Evolutionary conservation across 2,329 filamentous ascomycete genomes (phyloP).

Genomic region (Coniochaeta sp.): DNA sequence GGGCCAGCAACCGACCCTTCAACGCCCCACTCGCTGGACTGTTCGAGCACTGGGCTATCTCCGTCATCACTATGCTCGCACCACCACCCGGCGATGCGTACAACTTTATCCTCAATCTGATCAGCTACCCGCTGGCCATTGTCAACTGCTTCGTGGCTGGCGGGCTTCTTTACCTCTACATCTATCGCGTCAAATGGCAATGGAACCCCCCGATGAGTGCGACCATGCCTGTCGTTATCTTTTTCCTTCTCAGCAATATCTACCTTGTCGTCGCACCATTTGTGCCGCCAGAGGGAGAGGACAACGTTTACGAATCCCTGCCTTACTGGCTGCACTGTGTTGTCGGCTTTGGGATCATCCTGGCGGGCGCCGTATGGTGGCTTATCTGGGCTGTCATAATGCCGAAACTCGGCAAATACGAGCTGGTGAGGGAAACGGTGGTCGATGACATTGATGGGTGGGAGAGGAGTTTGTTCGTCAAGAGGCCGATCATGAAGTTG

Average conservation of each 20-base stretch:
- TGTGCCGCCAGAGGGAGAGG: slow-evolving; percentile 41
- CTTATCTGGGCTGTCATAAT: slow-evolving; percentile 45
- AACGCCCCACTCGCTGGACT: slow-evolving; percentile 55
- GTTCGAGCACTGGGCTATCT: slow-evolving; percentile 58
- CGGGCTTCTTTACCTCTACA: slow-evolving; percentile 47
- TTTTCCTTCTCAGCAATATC: slow-evolving; percentile 55
- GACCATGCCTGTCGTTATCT: slow-evolving; percentile 44
- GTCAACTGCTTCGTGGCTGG: slow-evolving; percentile 48
- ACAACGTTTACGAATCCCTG: slow-evolving; percentile 45
- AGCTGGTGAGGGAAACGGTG: slow-evolving; percentile 46
- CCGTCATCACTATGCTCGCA: slow-evolving; percentile 58
- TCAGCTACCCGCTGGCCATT: slow-evolving; percentile 56
- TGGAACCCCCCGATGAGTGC: slow-evolving; percentile 51
- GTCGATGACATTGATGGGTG: slow-evolving; percentile 55
- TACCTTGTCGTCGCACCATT: slow-evolving; percentile 56
- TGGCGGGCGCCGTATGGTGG: slow-evolving; percentile 48
- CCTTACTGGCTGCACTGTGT: slow-evolving; percentile 54
- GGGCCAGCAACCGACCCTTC: slow-evolving; percentile 57
- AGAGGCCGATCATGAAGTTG: slow-evolving; percentile 31
- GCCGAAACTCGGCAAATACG: slow-evolving; percentile 45
- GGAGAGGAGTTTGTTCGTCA: slow-evolving; percentile 49
- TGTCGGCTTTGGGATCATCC: slow-evolving; percentile 47
- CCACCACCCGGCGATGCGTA: slow-evolving; percentile 62
- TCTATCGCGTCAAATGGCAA: slow-evolving; percentile 36
- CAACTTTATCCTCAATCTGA: slow-evolving; percentile 55